A percentile compares a stretch with the other conserved stretches of the same genome.
These are phyloP conservation scores for Panaeolus cyanescens DNA, from an alignment of 768 basidiomycete genomes.

Conservation along the genomic window DNA sequence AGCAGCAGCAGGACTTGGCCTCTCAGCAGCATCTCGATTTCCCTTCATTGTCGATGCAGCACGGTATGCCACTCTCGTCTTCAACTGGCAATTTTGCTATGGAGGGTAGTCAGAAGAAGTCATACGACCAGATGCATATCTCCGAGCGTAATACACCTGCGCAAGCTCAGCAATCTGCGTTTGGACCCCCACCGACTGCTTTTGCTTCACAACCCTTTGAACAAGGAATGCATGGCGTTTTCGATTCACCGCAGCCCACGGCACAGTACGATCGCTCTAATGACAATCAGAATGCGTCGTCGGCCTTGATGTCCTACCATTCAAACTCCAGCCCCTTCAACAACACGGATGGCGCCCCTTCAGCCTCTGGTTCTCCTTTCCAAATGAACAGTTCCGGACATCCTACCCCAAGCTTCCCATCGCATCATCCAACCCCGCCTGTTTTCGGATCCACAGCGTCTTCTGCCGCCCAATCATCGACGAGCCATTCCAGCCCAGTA, in stretches of 20 bases:
- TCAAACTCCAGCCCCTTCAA: not conserved
- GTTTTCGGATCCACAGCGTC: not conserved
- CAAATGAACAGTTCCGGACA: not conserved
- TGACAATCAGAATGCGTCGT: not conserved
- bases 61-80: not conserved
- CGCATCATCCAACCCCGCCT: conserved; percentile 3
- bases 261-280: not conserved
- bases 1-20: not conserved
- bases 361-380: not conserved
- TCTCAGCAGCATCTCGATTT: not conserved
- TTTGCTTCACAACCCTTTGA: not conserved
- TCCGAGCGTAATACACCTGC: not conserved
- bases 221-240: not conserved
- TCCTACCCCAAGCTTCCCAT: not conserved
- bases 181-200: not conserved
- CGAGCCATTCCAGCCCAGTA: not conserved
- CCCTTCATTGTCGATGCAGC: not conserved
- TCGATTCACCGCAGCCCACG: not conserved
- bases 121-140: not conserved
- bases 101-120: not conserved
- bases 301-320: not conserved
- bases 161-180: not conserved
- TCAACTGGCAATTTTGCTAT: not conserved
- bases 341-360: not conserved
- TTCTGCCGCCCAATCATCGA: not conserved